Percentiles rank a stretch among this genome's conserved stretches.
These are phyloP conservation scores for Phytophthora kernoviae DNA, from an alignment of 352 stramenopile genomes.

Conservation along the genomic window DNA sequence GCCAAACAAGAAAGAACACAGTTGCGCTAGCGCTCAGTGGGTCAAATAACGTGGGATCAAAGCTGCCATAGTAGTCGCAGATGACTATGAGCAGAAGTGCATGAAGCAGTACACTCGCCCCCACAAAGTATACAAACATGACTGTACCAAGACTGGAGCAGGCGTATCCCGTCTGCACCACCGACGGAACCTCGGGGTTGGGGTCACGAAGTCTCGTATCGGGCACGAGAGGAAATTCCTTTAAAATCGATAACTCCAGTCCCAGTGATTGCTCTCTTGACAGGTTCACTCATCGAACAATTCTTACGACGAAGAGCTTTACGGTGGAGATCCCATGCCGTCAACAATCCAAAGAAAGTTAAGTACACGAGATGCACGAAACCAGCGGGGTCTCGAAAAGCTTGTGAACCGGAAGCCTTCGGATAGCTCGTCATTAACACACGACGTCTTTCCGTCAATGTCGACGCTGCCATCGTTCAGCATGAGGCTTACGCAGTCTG, in stretches of 20 bases:
- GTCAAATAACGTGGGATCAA: constrained; percentile 33
- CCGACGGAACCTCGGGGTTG: background rate
- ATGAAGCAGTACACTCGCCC: constrained; percentile 23
- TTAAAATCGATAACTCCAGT: constrained; percentile 12
- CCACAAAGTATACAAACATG: constrained; percentile 34
- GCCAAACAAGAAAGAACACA: constrained; percentile 45
- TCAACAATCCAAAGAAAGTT: constrained; percentile 20
- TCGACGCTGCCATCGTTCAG: constrained; percentile 20
- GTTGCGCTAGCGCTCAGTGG: constrained; percentile 24
- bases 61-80: constrained; percentile 43
- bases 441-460: constrained; percentile 13
- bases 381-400: constrained; percentile 18
- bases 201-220: constrained; percentile 19
- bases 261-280: background rate
- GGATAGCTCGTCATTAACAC: constrained; percentile 6
- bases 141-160: constrained; percentile 14
- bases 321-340: constrained; percentile 19
- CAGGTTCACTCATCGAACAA: constrained; percentile 15
- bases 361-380: constrained; percentile 31
- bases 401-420: constrained; percentile 30
- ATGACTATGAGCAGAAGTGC: constrained; percentile 38
- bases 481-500: constrained; percentile 39
- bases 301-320: constrained; percentile 20
- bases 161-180: constrained; percentile 34
- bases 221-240: constrained; percentile 7